A percentile compares a stretch with the other conserved stretches of the same genome.
Evolutionary conservation across 2,329 filamentous ascomycete genomes (phyloP).

Genomic region (Trichophyton mentagrophytes): DNA sequence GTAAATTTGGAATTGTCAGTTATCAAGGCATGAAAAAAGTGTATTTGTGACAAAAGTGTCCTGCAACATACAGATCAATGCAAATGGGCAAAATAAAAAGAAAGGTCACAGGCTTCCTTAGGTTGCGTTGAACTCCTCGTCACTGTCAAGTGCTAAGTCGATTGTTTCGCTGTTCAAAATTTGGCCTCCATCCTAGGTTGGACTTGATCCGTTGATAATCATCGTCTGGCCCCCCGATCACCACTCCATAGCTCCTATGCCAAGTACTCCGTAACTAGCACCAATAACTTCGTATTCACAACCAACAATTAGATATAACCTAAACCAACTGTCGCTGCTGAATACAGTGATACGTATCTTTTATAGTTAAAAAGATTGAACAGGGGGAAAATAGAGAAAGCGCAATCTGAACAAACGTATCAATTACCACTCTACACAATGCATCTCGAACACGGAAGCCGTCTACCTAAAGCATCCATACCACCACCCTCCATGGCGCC

Average conservation of each 20-base stretch:
- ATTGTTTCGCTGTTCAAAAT: not conserved
- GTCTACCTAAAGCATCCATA: not conserved
- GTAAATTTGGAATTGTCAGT: not conserved
- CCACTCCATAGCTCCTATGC: too few species aligned
- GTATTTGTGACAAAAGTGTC: not conserved
- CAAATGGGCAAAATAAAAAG: not conserved
- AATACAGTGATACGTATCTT: too few species aligned
- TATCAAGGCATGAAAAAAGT: not conserved
- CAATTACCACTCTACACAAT: not conserved
- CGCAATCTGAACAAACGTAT: too few species aligned
- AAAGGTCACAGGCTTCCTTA: not conserved
- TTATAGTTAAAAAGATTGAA: not conserved
- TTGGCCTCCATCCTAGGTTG: not conserved
- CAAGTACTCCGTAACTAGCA: too few species aligned
- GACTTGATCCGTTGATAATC: not conserved
- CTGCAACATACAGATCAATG: not conserved
- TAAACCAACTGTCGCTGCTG: too few species aligned
- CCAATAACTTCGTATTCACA: too few species aligned
- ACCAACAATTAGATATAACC: too few species aligned
- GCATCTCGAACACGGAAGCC: not conserved
- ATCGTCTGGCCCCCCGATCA: not conserved
- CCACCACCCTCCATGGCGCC: not conserved
- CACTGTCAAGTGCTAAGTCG: not conserved
- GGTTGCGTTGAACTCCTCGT: not conserved
- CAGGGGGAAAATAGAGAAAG: not conserved